Evolutionary conservation across 2,329 filamentous ascomycete species (phyloP).

Genomic region (Aspergillus aculeatinus): DNA sequence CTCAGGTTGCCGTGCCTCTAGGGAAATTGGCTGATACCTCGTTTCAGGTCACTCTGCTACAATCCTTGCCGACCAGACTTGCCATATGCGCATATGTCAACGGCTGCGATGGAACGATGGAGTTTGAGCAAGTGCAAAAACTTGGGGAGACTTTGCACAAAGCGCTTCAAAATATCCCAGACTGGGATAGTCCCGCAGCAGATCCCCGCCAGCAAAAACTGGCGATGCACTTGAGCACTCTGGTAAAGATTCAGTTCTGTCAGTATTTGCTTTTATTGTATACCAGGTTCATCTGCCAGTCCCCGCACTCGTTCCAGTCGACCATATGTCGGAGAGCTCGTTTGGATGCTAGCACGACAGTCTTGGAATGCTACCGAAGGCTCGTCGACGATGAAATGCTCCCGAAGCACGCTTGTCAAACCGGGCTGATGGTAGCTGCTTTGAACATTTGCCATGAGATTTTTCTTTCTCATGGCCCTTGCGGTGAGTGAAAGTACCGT

Average conservation of each 20-base stretch:
- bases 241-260: background rate
- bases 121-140: background rate
- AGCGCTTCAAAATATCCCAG: background rate
- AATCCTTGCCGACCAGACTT: background rate
- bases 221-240: background rate
- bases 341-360: background rate
- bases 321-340: background rate
- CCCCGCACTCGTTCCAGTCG: background rate
- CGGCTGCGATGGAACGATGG: background rate
- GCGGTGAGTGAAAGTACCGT: background rate
- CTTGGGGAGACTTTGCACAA: background rate
- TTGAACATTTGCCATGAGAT: background rate
- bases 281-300: background rate
- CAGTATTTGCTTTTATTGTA: background rate
- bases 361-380: background rate
- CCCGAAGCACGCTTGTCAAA: background rate
- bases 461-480: background rate
- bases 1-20: background rate
- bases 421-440: background rate
- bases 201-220: background rate
- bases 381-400: background rate
- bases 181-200: background rate
- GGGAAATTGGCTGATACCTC: background rate
- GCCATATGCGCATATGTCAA: background rate
- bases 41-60: background rate